Evolutionary conservation across 345 rosid species (phyloP), one percentile per base, ranked within the genome.

Genomic region (Cardamine chenopodiifolia): DNA sequence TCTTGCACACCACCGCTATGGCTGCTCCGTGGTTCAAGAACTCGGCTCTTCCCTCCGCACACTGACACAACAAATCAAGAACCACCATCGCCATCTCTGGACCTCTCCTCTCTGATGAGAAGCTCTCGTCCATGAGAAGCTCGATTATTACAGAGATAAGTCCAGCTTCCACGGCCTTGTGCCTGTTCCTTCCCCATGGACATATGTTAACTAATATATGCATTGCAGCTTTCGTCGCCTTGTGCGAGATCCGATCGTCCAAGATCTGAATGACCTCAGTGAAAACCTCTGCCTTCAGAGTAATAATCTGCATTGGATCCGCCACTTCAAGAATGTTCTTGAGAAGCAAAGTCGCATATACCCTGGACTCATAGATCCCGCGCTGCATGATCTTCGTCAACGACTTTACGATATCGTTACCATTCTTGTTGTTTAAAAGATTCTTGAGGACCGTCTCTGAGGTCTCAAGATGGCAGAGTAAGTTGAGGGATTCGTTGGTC

Each of bases 31-130:
- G 96, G 22, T 56, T 71, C 56, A 90, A 63, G 49, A 90, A 78
- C 78, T 85, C 86, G 6, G 93, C 88, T 52, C 98, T 72, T 72
- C 98, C 98, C 56, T 90, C 94, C 0, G 97, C 96, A 40, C 87
- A 84, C 68, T 73, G 81, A 69, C 94, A 93, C 45, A 89, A 50
- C 29, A 75, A 47, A 76, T 88, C 96, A 54, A 90, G 75, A 40
- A 81, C 84, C 29, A 70, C 78, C 39, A 92, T 65, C 7, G 78
- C 77, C 81, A 87, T 83, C 73, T 88, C 96, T 14, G 58, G 74
- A 17, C 68, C 45, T 74, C 88, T 78, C 68, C 58, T 85, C 23
- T 90, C 88, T 1, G 80, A 39, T 8, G 85, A 71, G 52, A 78
- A 78, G 40, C 68, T 65, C 28, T 78, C 77, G 50, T 89, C 96